phyloP scores from a whole-genome alignment of 176 grass and related monocot species.

The Dactylis glomerata region DNA sequence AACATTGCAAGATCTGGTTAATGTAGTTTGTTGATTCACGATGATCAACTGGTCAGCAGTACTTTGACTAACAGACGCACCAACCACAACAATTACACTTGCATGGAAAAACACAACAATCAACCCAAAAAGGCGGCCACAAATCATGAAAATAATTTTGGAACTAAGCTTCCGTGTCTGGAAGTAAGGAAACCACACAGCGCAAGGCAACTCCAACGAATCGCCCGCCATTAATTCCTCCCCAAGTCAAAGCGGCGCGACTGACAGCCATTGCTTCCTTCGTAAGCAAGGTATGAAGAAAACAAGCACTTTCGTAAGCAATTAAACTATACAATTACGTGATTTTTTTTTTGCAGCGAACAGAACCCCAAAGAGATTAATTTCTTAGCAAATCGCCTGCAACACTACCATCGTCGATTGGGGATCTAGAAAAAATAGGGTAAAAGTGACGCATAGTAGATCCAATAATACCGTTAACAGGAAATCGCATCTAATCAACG shows the following conservation, averaged over 20 bases:
- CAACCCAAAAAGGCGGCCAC: neutral
- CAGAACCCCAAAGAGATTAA: neutral
- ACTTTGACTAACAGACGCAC: neutral
- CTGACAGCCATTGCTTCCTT: slow-evolving; percentile 36
- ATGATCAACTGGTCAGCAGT: neutral
- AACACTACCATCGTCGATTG: neutral
- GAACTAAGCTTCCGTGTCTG: neutral
- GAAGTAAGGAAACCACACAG: slow-evolving; percentile 23
- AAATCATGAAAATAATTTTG: neutral
- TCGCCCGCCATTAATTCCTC: neutral
- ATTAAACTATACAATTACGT: neutral
- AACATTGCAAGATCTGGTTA: neutral
- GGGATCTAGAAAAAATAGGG: neutral
- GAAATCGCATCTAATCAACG: neutral
- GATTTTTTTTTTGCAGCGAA: neutral
- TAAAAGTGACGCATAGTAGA: neutral
- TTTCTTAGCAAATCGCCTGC: neutral
- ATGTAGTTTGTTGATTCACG: neutral
- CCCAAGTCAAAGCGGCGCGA: neutral
- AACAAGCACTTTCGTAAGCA: neutral
- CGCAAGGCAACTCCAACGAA: neutral
- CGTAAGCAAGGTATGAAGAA: slow-evolving; percentile 37
- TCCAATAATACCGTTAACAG: neutral
- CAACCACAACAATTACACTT: neutral
- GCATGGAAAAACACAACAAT: neutral